phyloP scores from a whole-genome alignment of 2,329 filamentous ascomycete species.

The Xylaria multiplex region DNA sequence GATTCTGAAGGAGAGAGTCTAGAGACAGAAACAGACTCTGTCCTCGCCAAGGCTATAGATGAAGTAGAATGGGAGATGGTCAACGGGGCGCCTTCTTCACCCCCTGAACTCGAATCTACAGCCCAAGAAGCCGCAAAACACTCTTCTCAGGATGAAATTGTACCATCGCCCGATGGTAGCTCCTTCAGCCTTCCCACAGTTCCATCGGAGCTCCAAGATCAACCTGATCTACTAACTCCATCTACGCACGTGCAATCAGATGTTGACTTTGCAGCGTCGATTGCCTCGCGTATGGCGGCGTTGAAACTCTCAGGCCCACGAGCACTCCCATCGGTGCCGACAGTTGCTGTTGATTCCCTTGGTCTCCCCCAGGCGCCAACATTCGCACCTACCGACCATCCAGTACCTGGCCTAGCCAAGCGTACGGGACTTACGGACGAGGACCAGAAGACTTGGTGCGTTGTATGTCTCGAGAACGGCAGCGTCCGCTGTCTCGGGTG shows the following conservation, averaged over 20 bases:
- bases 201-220: constrained; percentile 56
- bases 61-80: constrained; percentile 54
- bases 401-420: constrained; percentile 53
- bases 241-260: constrained; percentile 39
- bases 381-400: constrained; percentile 57
- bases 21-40: constrained; percentile 55
- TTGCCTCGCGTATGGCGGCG: constrained; percentile 63
- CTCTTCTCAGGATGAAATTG: constrained; percentile 11
- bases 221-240: constrained; percentile 38
- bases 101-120: constrained; percentile 15
- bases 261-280: constrained; percentile 56
- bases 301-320: constrained; percentile 51
- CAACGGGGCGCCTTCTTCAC: constrained; percentile 33
- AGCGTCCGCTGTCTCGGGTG: constrained; percentile 78
- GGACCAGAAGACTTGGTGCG: constrained; percentile 81
- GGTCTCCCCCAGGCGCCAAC: constrained; percentile 62
- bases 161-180: constrained; percentile 22
- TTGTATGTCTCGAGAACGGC: constrained; percentile 83
- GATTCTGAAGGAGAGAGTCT: constrained; percentile 64
- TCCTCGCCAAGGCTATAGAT: constrained; percentile 59
- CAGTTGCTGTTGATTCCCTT: constrained; percentile 50
- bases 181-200: constrained; percentile 58
- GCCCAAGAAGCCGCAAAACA: constrained; percentile 18
- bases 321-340: constrained; percentile 45
- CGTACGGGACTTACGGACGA: constrained; percentile 69